phyloP scores from a whole-genome alignment of 176 grass and related monocot genomes.

The Hyparrhenia diplandra region DNA sequence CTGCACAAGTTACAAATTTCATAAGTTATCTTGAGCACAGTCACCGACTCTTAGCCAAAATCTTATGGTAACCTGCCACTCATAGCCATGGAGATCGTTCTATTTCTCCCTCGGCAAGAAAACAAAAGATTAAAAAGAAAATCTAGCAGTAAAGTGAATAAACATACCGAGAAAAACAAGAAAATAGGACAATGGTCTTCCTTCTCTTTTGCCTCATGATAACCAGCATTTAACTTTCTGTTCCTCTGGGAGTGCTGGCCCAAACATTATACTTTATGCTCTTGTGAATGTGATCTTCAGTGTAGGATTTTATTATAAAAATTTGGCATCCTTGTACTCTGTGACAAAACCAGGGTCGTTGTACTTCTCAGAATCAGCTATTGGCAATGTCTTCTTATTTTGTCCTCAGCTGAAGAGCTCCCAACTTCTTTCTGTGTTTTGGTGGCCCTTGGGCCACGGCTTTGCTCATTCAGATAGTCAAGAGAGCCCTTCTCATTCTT shows the following conservation, averaged over 20 bases:
- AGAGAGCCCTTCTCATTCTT: constrained; percentile 28
- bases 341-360: constrained; percentile 36
- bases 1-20: constrained; percentile 14
- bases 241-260: constrained; percentile 39
- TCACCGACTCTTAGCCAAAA: background rate
- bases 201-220: constrained; percentile 20
- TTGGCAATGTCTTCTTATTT: background rate
- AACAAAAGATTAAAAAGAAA: background rate
- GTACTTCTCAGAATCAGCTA: constrained; percentile 16
- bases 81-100: background rate
- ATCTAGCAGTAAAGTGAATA: background rate
- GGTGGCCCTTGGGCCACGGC: constrained; percentile 27
- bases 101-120: background rate
- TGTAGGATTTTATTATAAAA: constrained; percentile 55
- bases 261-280: constrained; percentile 52
- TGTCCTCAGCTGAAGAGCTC: constrained; percentile 1
- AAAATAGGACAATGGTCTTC: constrained; percentile 21
- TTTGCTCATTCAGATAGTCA: constrained; percentile 37
- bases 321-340: constrained; percentile 33
- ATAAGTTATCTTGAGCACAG: background rate
- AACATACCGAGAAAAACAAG: constrained; percentile 48
- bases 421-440: constrained; percentile 25
- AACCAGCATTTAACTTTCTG: constrained; percentile 42
- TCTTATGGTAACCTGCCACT: background rate
- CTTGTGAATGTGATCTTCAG: constrained; percentile 41